Percentiles rank a stretch among this genome's conserved stretches.
Evolutionary conservation across 768 basidiomycete species (phyloP).

Genomic region (Fomitopsis pulvina): DNA sequence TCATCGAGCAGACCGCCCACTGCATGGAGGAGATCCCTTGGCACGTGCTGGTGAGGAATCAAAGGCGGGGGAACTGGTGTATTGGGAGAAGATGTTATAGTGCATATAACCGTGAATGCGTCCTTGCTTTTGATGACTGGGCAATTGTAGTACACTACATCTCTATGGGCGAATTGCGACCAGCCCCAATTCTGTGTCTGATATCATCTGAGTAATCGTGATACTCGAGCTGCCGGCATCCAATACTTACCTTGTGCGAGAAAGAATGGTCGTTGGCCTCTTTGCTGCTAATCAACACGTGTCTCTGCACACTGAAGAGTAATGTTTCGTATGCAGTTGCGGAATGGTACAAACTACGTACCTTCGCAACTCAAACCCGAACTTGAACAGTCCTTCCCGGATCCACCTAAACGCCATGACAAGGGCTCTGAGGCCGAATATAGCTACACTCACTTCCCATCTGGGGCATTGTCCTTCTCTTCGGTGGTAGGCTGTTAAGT

Average conservation of each 20-base stretch:
- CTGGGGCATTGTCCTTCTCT: slow-evolving; percentile 62
- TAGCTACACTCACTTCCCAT: slow-evolving; percentile 41
- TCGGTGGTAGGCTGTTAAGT: slow-evolving; percentile 61
- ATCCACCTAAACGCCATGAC: slow-evolving; percentile 49
- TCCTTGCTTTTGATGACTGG: slow-evolving; percentile 48
- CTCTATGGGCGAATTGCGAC: slow-evolving; percentile 77
- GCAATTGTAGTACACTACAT: slow-evolving; percentile 58
- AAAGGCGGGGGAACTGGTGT: slow-evolving; percentile 39
- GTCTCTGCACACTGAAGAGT: slow-evolving; percentile 42
- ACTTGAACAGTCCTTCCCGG: slow-evolving; percentile 82
- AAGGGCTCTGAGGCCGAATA: neutral
- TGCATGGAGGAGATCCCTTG: slow-evolving; percentile 58
- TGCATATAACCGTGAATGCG: slow-evolving; percentile 71
- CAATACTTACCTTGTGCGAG: slow-evolving; percentile 48
- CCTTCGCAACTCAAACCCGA: slow-evolving; percentile 79
- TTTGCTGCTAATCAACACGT: slow-evolving; percentile 52
- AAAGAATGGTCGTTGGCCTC: slow-evolving; percentile 83
- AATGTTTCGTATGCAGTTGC: neutral
- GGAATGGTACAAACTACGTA: slow-evolving; percentile 17
- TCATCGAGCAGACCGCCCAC: slow-evolving; percentile 76
- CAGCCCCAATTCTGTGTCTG: slow-evolving; percentile 88
- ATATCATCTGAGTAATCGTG: slow-evolving; percentile 9
- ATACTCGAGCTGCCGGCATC: too few species aligned
- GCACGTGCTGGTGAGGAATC: slow-evolving; percentile 48
- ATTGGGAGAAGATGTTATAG: slow-evolving; percentile 62